Evolutionary conservation across 495 filamentous ascomycete species (phyloP).

Genomic region (Xylaria bambusicola): DNA sequence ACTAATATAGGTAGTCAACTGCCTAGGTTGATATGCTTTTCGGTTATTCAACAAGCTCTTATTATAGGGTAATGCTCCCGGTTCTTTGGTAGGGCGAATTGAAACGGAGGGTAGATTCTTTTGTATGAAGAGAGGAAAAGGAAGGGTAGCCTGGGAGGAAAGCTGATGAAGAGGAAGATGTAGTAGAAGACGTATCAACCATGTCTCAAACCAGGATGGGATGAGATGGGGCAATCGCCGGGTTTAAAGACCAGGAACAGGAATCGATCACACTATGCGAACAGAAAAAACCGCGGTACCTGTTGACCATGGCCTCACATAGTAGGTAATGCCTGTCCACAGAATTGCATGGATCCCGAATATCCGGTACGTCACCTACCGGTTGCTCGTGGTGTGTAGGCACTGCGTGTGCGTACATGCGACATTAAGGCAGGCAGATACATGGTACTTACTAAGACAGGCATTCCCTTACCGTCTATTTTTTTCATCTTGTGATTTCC

Average conservation of each 20-base stretch:
- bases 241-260: constrained; percentile 18
- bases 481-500: constrained; percentile 13
- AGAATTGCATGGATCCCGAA: constrained; percentile 20
- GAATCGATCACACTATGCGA: constrained; percentile 8
- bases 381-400: background rate
- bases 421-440: background rate
- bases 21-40: too few species aligned
- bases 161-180: constrained; percentile 2
- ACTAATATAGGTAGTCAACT: constrained; percentile 7
- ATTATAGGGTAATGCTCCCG: too few species aligned
- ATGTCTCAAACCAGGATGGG: constrained; percentile 9
- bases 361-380: constrained; percentile 20
- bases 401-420: background rate
- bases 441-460: background rate
- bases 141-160: background rate
- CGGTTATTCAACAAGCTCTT: too few species aligned
- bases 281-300: constrained; percentile 11
- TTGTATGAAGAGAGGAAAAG: background rate
- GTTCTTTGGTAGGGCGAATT: background rate
- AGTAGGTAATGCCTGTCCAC: constrained; percentile 4
- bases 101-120: background rate
- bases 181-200: constrained; percentile 7
- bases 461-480: constrained; percentile 13
- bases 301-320: constrained; percentile 4
- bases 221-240: constrained; percentile 13